These are phyloP conservation scores for Podila horticola DNA, from an alignment of 192 early-diverging fungal species.

Conservation along the genomic window DNA sequence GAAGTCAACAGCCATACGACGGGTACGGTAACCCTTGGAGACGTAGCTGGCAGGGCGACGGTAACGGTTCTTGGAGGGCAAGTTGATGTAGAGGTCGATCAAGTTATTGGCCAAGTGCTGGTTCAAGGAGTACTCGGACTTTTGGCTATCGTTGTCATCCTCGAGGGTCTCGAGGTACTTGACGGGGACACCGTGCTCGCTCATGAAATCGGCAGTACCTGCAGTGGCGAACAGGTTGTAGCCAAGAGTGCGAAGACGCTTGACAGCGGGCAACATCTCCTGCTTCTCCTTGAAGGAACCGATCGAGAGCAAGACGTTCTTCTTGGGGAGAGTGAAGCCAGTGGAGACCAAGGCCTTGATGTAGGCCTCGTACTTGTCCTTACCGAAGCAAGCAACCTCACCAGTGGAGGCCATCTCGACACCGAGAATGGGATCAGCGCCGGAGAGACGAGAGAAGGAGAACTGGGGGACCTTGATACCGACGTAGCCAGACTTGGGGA, in stretches of 20 bases:
- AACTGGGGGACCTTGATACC: constrained; percentile 99
- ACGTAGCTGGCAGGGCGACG: constrained; percentile 96
- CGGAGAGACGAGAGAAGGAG: constrained; percentile 93
- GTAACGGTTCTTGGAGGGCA: constrained; percentile 97
- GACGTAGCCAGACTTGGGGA: constrained; percentile 82
- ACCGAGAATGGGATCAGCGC: constrained; percentile 97
- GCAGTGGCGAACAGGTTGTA: constrained; percentile 95
- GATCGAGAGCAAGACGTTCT: constrained; percentile 97
- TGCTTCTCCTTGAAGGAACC: constrained; percentile 99
- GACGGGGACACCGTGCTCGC: constrained; percentile 92
- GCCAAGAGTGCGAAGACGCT: constrained; percentile 83
- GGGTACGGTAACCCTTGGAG: constrained; percentile 92
- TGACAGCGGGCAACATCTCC: constrained; percentile 93
- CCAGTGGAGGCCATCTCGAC: constrained; percentile 99
- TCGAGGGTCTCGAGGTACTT: constrained; percentile 91
- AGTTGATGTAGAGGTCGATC: constrained; percentile 98
- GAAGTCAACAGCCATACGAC: constrained; percentile 98
- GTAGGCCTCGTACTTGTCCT: constrained; percentile 98
- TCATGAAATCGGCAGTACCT: constrained; percentile 97
- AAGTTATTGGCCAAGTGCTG: constrained; percentile 97
- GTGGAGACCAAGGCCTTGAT: constrained; percentile 95
- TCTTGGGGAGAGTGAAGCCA: constrained; percentile 91
- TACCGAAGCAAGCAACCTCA: constrained; percentile 98
- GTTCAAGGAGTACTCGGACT: constrained; percentile 91
- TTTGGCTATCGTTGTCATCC: constrained; percentile 59